Percentiles rank a stretch among this genome's conserved stretches.
Conservation (phyloP, 805 yeast species). For the Saturnispora kantuleensis region DNA sequence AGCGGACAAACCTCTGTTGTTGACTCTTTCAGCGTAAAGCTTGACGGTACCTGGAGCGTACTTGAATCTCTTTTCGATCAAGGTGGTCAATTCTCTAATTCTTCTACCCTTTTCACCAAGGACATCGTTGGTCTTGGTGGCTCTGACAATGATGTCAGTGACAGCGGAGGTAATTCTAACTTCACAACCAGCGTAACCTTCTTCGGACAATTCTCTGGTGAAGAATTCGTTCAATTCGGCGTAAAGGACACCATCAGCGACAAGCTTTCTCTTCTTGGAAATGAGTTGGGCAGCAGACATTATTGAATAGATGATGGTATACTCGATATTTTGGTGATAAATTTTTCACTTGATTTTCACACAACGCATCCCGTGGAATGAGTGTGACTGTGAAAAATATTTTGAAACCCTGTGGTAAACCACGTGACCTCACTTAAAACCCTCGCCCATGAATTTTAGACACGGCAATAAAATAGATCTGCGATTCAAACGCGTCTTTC, state of each 20-base stretch:
- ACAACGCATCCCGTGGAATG: background rate
- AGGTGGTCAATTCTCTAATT: conserved; percentile 96
- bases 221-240: conserved; percentile 99
- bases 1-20: conserved; percentile 98
- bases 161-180: conserved; percentile 97
- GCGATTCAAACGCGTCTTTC: background rate
- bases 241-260: conserved; percentile 99
- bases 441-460: too few relatives aligned
- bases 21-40: conserved; percentile 97
- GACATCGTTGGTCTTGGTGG: conserved; percentile 97
- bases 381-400: background rate
- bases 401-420: background rate
- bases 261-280: conserved; percentile 98
- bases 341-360: conserved; percentile 2
- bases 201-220: conserved; percentile 99
- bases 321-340: background rate
- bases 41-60: conserved; percentile 87
- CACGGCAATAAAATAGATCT: too few relatives aligned
- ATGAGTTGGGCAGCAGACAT: conserved; percentile 37
- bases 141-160: conserved; percentile 97
- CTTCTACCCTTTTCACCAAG: conserved; percentile 99
- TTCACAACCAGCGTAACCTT: conserved; percentile 99
- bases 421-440: conserved; percentile 2
- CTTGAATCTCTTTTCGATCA: conserved; percentile 98
- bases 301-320: conserved; percentile 1